A percentile compares a stretch with the other conserved stretches of the same genome.
phyloP scores from a whole-genome alignment of 306 rosid species.

The Alnus glutinosa region DNA sequence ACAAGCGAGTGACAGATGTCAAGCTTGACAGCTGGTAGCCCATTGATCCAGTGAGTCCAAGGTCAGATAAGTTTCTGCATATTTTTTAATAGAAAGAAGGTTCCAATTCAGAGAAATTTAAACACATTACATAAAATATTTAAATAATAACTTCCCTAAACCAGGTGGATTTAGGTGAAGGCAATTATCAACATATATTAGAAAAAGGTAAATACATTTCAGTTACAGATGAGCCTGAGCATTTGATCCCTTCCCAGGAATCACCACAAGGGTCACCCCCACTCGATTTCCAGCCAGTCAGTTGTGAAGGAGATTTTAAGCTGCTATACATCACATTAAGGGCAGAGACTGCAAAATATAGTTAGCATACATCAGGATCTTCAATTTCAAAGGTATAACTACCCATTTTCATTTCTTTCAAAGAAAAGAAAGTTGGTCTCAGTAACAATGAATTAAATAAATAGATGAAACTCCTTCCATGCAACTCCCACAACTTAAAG shows the following conservation, averaged over 20 bases:
- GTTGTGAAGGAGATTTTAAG: conserved; percentile 62
- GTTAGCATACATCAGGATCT: conserved; percentile 3
- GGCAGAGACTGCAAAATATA: conserved; percentile 61
- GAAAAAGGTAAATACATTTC: conserved; percentile 54
- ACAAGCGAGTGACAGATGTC: conserved; percentile 77
- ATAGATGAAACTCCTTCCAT: background rate
- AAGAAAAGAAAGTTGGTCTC: conserved; percentile 5
- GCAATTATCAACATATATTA: background rate
- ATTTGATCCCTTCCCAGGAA: conserved; percentile 76
- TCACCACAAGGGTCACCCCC: conserved; percentile 96
- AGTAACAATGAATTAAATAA: background rate
- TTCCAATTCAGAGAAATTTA: background rate
- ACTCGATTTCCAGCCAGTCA: conserved; percentile 64
- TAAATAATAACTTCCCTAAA: background rate
- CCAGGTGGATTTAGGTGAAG: background rate
- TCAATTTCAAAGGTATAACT: background rate
- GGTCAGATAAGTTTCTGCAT: conserved; percentile 62
- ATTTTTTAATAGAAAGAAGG: conserved; percentile 19
- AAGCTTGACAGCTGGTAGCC: conserved; percentile 79
- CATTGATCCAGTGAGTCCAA: conserved; percentile 69
- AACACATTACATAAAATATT: background rate
- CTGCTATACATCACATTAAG: conserved; percentile 75
- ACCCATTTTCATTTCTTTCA: too few relatives aligned
- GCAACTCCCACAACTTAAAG: background rate
- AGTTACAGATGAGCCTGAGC: conserved; percentile 81